Conservation (phyloP, 2,329 filamentous ascomycete species). For the Graphilbum ipis-grandicollis region DNA sequence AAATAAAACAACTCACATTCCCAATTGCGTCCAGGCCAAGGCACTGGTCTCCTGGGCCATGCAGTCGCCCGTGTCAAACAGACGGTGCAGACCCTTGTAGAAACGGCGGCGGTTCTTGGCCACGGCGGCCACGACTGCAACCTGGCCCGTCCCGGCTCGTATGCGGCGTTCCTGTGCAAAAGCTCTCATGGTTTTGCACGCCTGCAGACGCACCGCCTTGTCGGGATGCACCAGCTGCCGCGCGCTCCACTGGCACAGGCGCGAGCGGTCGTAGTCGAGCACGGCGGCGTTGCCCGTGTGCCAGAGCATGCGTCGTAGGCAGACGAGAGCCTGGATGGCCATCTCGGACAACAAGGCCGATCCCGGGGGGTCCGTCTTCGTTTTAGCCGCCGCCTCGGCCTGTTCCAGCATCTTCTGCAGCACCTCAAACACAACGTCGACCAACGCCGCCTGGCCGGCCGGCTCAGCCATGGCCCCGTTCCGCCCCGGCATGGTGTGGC, state of each 20-base stretch:
- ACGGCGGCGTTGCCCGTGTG: conserved; percentile 2
- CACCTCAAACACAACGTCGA: neutral
- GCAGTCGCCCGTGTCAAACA: conserved; percentile 4
- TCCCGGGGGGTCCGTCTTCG: too few relatives aligned
- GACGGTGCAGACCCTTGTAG: conserved; percentile 3
- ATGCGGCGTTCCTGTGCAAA: conserved; percentile 3
- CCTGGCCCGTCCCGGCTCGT: too few relatives aligned
- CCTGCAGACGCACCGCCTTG: conserved; percentile 7
- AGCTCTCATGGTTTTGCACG: conserved; percentile 6
- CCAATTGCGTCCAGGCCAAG: conserved; percentile 7
- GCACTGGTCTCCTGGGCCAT: conserved; percentile 6
- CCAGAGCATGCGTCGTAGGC: conserved; percentile 5
- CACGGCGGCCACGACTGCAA: conserved; percentile 1
- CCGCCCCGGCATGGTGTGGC: neutral
- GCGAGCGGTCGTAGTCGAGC: conserved; percentile 7
- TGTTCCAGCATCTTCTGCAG: neutral
- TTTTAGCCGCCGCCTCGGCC: conserved; percentile 2
- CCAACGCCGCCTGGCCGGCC: too few relatives aligned
- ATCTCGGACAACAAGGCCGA: too few relatives aligned
- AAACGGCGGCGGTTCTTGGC: conserved; percentile 6
- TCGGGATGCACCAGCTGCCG: conserved; percentile 5
- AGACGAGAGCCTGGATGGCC: conserved; percentile 3
- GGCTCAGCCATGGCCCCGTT: too few relatives aligned
- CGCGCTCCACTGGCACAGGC: conserved; percentile 6
- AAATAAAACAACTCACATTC: conserved; percentile 2